These are phyloP conservation scores for Gracilaria gracilis DNA, from an alignment of 23 red algal genomes.

Conservation along the genomic window DNA sequence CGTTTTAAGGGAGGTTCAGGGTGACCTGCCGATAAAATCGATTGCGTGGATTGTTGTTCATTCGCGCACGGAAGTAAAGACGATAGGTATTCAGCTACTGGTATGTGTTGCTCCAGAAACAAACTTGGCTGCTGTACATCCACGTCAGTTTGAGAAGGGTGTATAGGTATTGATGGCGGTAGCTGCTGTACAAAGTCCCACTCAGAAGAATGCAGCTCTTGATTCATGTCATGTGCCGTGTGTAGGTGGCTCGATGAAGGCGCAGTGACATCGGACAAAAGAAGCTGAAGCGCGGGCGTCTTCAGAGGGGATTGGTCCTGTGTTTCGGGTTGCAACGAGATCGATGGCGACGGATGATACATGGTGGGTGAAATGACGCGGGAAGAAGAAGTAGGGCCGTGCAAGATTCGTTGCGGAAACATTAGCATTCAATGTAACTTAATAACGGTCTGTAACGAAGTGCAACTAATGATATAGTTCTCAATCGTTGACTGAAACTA, in stretches of 20 bases:
- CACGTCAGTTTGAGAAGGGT: background rate
- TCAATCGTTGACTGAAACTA: background rate
- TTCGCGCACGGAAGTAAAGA: background rate
- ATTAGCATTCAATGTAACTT: background rate
- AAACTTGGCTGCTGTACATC: background rate
- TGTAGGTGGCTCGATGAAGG: background rate
- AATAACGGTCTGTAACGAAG: background rate
- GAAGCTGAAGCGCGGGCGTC: conserved; percentile 1
- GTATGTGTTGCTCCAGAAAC: background rate
- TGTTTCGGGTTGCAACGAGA: background rate
- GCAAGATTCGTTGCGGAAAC: background rate
- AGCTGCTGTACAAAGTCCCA: background rate
- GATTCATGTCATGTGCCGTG: background rate
- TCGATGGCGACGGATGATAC: conserved; percentile 9
- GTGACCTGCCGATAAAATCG: background rate
- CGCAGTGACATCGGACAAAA: conserved; percentile 5
- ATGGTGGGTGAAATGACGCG: background rate
- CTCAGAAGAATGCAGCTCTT: background rate
- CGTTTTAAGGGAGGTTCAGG: background rate
- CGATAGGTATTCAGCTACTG: background rate
- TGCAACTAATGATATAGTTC: background rate
- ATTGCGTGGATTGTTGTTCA: background rate
- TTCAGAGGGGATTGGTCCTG: background rate
- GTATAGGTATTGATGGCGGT: background rate
- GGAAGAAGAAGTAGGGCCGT: background rate